Conservation (phyloP, 345 rosid species). For the Bretschneidera sinensis region DNA sequence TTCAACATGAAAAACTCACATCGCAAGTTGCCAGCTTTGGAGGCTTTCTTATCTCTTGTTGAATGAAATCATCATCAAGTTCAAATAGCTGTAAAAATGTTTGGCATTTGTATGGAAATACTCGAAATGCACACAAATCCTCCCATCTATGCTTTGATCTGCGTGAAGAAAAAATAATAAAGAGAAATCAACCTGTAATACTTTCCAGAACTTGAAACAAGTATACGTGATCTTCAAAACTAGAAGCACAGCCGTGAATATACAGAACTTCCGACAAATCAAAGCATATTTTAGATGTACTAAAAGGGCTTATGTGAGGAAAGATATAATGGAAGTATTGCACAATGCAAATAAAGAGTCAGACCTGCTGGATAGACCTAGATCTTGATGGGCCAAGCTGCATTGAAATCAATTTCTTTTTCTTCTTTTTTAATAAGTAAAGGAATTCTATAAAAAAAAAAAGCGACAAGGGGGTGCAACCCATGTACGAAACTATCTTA, state of each 20-base stretch:
- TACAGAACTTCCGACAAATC: neutral
- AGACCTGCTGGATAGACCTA: neutral
- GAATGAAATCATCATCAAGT: constrained; percentile 84
- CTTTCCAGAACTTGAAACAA: neutral
- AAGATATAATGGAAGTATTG: neutral
- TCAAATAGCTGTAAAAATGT: constrained; percentile 73
- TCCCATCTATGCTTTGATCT: constrained; percentile 69
- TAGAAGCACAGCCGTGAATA: neutral
- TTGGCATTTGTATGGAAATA: constrained; percentile 79
- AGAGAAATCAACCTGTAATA: neutral
- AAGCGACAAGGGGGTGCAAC: too few species aligned
- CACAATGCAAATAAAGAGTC: neutral
- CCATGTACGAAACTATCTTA: too few species aligned
- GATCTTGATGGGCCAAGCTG: neutral
- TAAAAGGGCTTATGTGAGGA: too few species aligned
- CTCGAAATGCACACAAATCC: constrained; percentile 72
- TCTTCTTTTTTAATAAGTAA: too few species aligned
- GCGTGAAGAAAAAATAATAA: constrained; percentile 15
- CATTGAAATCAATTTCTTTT: neutral
- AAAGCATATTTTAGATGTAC: neutral
- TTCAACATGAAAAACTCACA: constrained; percentile 44
- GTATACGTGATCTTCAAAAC: neutral
- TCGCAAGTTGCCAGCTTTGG: constrained; percentile 54
- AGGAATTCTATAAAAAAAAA: too few species aligned
- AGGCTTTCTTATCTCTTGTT: constrained; percentile 81